Evolutionary conservation across 2,329 filamentous ascomycete species (phyloP), one percentile per base, ranked within the genome.

Genomic region (Aspergillus novofumigatus): DNA sequence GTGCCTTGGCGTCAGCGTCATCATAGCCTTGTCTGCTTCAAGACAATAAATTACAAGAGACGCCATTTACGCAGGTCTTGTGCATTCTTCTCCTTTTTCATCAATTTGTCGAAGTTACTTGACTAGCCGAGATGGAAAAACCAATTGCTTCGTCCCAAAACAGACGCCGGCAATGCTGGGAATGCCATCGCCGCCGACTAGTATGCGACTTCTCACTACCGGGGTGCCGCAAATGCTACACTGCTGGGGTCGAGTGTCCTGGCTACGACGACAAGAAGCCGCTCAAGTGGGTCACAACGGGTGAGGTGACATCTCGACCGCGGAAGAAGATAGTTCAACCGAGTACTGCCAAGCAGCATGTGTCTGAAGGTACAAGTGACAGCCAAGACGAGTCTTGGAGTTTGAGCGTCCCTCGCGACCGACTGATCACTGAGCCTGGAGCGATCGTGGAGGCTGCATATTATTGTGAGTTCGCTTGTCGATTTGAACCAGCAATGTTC

Each of bases 191-290:
- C 8, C 54, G 54, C 44, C 57, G 57, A 7, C 45, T 59, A 4
- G 56, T 58, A 9, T 59, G 57, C 48, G 54, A 59, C 48, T 59
- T 52, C 25, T 38, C 35, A 14, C 32, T 23, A 5, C 57, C 51
- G 1, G 32, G 45, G 4, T 59, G 57, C 41, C 42, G 49, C 35
- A 59, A 59, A 35, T 59, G 57, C 29, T 38, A 35, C 14, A 21
- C 47, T 4, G 41, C 54, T 17, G 53, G 57, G 11, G 44, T 55
- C 7, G 47, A 35, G 20, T 59, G 57, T 26, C 57, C 54, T 1
- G 57, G 57, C 26, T 59, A 59, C 28, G 54, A 49, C 23, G 54
- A 52, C 3, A 56, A 58, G 8, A 56, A 58, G 32, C 56, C 56
- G 25, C 45, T 58, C 9, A 53, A 51, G 29, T 56, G 56, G 56